These are phyloP conservation scores for Artemisia argyi DNA, from an alignment of 129 eudicot species.

Conservation along the genomic window DNA sequence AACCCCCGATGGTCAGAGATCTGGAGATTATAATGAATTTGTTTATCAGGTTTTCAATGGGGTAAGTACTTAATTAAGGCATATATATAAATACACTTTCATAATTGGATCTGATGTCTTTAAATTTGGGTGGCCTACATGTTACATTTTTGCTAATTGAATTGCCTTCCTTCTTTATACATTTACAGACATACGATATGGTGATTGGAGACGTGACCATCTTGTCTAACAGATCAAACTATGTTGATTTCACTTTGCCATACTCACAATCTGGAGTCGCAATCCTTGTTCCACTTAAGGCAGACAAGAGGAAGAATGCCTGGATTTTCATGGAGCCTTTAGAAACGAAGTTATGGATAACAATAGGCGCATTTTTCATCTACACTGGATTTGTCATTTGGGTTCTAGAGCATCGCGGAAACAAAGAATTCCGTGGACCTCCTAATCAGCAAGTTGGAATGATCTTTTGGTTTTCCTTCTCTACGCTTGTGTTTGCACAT, in stretches of 20 bases:
- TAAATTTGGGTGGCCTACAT: no score
- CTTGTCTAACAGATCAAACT: slow-evolving; percentile 32
- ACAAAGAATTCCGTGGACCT: slow-evolving; percentile 48
- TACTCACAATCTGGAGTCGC: slow-evolving; percentile 46
- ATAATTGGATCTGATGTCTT: no score
- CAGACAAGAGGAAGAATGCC: slow-evolving; percentile 35
- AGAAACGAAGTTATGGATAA: slow-evolving; percentile 45
- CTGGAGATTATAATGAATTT: slow-evolving; percentile 20
- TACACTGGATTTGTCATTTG: slow-evolving; percentile 58
- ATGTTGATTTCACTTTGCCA: slow-evolving; percentile 55
- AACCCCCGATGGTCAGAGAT: slow-evolving; percentile 10
- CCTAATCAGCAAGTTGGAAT: slow-evolving; percentile 42
- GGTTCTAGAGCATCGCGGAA: slow-evolving; percentile 53
- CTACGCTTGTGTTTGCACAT: slow-evolving; percentile 61
- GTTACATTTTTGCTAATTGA: no score
- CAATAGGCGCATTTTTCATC: slow-evolving; percentile 44
- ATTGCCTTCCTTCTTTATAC: not conserved
- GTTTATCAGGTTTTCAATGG: slow-evolving; percentile 27
- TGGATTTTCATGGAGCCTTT: slow-evolving; percentile 65
- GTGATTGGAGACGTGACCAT: slow-evolving; percentile 51
- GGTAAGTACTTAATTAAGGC: slow-evolving; percentile 35
- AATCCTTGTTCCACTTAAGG: slow-evolving; percentile 40
- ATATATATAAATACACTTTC: not conserved
- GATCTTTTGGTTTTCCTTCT: slow-evolving; percentile 62
- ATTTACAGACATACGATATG: slow-evolving; percentile 44